phyloP scores from a whole-genome alignment of 2,329 filamentous ascomycete species.

The Emergomyces africanus region DNA sequence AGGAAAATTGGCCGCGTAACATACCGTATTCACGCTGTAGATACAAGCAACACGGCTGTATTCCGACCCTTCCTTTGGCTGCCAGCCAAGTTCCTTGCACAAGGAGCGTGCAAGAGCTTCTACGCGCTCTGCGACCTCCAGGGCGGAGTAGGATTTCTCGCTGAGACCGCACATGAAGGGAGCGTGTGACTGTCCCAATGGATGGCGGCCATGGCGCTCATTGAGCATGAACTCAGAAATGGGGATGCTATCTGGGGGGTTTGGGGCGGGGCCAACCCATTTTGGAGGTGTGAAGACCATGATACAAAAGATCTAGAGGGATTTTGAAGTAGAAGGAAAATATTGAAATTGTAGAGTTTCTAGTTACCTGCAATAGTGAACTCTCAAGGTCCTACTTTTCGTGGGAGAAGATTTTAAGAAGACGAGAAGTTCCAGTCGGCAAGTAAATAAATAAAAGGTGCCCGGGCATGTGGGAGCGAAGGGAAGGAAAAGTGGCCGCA shows the following conservation, averaged over 20 bases:
- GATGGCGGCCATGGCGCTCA: slow-evolving; percentile 54
- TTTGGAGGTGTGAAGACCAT: slow-evolving; percentile 36
- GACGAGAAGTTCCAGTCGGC: not conserved
- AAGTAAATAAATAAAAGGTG: too few species aligned
- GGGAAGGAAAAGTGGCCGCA: too few species aligned
- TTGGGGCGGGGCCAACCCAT: slow-evolving; percentile 30
- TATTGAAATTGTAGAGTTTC: not conserved
- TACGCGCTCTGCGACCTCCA: slow-evolving; percentile 52
- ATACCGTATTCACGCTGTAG: slow-evolving; percentile 68
- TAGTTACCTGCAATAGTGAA: not conserved
- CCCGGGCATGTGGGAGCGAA: too few species aligned
- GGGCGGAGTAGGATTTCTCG: slow-evolving; percentile 51
- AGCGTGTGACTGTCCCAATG: slow-evolving; percentile 49
- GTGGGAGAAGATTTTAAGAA: not conserved
- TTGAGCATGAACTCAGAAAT: slow-evolving; percentile 65
- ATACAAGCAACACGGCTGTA: slow-evolving; percentile 71
- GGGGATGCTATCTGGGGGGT: slow-evolving; percentile 60
- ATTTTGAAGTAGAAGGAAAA: not conserved
- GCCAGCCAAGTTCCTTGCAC: slow-evolving; percentile 57
- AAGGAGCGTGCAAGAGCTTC: slow-evolving; percentile 56
- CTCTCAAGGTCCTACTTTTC: not conserved
- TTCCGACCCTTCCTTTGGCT: slow-evolving; percentile 56
- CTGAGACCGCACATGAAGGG: slow-evolving; percentile 68
- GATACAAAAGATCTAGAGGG: not conserved
- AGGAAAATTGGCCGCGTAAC: slow-evolving; percentile 14